Evolutionary conservation across 192 early-diverging fungal species (phyloP).

Genomic region (Rhizoclosmatium sp.): DNA sequence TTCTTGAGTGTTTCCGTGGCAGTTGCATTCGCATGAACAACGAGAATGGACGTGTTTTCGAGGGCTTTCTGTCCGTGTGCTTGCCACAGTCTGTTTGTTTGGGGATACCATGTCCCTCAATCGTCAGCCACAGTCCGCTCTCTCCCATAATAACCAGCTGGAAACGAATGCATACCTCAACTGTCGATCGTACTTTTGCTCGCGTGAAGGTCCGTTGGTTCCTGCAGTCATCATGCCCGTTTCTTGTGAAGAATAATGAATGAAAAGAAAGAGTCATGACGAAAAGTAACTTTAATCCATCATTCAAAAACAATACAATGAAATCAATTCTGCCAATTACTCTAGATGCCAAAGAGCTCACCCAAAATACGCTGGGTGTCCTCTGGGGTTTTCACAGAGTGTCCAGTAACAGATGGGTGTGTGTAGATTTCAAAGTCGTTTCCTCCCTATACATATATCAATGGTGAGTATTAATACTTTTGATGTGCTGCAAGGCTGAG

Average conservation of each 20-base stretch:
- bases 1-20: slow-evolving; percentile 96
- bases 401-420: slow-evolving; percentile 82
- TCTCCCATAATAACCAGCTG: not conserved
- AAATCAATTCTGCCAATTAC: not conserved
- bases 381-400: slow-evolving; percentile 81
- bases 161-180: slow-evolving; percentile 66
- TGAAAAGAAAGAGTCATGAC: not conserved
- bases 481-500: not conserved
- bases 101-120: not conserved
- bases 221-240: not conserved
- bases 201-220: slow-evolving; percentile 50
- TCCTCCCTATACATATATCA: slow-evolving; percentile 72
- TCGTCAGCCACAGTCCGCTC: not conserved
- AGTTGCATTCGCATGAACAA: slow-evolving; percentile 83
- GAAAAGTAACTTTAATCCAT: not conserved
- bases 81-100: slow-evolving; percentile 84
- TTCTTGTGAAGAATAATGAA: not conserved
- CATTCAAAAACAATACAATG: not conserved
- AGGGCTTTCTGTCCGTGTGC: slow-evolving; percentile 88
- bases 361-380: slow-evolving; percentile 85
- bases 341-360: slow-evolving; percentile 68
- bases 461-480: slow-evolving; percentile 3
- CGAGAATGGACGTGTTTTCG: slow-evolving; percentile 81
- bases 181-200: slow-evolving; percentile 88
- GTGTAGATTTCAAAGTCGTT: slow-evolving; percentile 98